phyloP scores from a whole-genome alignment of 2,329 filamentous ascomycete species.

The Trichoderma harzianum region DNA sequence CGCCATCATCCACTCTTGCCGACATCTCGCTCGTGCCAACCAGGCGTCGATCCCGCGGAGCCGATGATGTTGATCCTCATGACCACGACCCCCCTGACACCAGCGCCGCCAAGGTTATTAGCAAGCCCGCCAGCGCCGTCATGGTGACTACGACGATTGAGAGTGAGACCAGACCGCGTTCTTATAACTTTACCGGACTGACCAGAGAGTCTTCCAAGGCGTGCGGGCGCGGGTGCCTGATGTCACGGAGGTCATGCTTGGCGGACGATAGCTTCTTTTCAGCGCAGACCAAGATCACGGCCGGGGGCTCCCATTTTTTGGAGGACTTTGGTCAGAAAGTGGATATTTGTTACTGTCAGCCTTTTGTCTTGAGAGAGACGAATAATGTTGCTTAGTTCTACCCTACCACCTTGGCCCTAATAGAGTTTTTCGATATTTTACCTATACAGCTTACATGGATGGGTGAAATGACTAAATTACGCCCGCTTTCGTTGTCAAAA shows the following conservation, averaged over 20 bases:
- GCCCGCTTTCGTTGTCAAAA: neutral
- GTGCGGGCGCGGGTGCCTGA: neutral
- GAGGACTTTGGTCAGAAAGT: constrained; percentile 14
- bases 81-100: constrained; percentile 17
- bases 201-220: neutral
- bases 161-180: constrained; percentile 28
- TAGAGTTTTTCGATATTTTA: neutral
- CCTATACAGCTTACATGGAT: neutral
- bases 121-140: constrained; percentile 23
- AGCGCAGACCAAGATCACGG: constrained; percentile 27
- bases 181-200: neutral
- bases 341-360: constrained; percentile 14
- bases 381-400: neutral
- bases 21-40: constrained; percentile 29
- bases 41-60: constrained; percentile 20
- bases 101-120: neutral
- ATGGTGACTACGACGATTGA: constrained; percentile 39
- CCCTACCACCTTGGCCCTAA: neutral
- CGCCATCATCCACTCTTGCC: constrained; percentile 24
- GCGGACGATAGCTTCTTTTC: constrained; percentile 11
- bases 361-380: neutral
- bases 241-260: neutral
- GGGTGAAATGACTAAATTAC: neutral
- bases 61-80: constrained; percentile 22
- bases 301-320: constrained; percentile 19